Base-by-base conservation (phyloP, 2,329 filamentous ascomycete species). In the Colletotrichum magnum region DNA sequence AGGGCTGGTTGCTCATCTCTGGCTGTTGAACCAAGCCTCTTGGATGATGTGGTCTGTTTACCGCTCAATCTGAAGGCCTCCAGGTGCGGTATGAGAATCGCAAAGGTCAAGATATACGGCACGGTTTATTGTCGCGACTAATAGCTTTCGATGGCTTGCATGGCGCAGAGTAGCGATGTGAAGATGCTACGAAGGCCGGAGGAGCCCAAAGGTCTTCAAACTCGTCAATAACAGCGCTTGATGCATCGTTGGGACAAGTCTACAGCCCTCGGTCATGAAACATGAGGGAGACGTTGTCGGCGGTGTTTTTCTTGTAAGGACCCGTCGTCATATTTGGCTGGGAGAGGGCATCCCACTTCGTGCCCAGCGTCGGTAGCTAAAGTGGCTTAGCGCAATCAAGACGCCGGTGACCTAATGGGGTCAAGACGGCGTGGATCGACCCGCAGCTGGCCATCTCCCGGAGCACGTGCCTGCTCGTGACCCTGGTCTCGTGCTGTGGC, bases 1-100 rank as follows among this genome's bases (percentile, higher is more conserved):
- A 89, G 16, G 86, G 82, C 69, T 81, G 79, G 47, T 68, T 52
- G 45, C 64, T 58, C 64, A 70, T 70, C 0, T 52, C 18, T 21
- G 13, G 13, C 41, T 6, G 5, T 43, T 9, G 32, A 36, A 36
- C 10, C 32, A 12, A 10, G 10, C 28, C 28, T 10, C 10, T 16
- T 12, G 18, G 4, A 7, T 41, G 13, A 26, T 15, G 4, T 47
- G 18, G 36, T 5, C 47, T 18, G 15, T 6, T 10, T 36, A 3
- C 5, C 6, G 47, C 15, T 36, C 6, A 12, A 6, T 36, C 5
- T 24, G 9, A 16, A 51, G 18, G 18, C 18, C 36, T 24, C 28
- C 54, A 7, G 26, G 32, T 12, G 24, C 12, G n/a, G 24, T 43
- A 15, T 32, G 24, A 24, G 50, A 54, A 16, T 61, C 18, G 41